phyloP scores from a whole-genome alignment of 768 basidiomycete genomes.

The Lentinula raphanica region DNA sequence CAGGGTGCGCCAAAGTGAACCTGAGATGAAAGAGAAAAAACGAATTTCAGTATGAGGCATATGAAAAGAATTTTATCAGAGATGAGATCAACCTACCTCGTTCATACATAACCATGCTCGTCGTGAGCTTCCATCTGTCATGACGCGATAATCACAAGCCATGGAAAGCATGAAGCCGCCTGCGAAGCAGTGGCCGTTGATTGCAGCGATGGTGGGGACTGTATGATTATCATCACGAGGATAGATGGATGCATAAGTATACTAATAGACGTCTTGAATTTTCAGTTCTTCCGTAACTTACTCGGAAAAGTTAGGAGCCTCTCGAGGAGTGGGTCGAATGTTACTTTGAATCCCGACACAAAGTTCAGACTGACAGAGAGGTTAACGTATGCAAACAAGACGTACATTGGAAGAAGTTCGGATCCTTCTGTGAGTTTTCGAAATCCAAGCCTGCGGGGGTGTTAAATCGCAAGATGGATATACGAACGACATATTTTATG shows the following conservation, averaged over 20 bases:
- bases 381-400: slow-evolving; percentile 6
- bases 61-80: background rate
- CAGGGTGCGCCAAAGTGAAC: slow-evolving; percentile 79
- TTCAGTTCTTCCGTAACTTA: slow-evolving; percentile 26
- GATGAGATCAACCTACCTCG: slow-evolving; percentile 63
- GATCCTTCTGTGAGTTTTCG: slow-evolving; percentile 42
- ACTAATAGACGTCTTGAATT: too few species aligned
- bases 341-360: slow-evolving; percentile 38
- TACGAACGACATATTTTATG: background rate
- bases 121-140: slow-evolving; percentile 74
- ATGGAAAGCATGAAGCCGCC: slow-evolving; percentile 77
- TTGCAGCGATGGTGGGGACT: slow-evolving; percentile 78
- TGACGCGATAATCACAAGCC: slow-evolving; percentile 83
- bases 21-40: slow-evolving; percentile 26
- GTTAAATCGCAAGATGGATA: background rate
- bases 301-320: slow-evolving; percentile 75
- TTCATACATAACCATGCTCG: slow-evolving; percentile 92
- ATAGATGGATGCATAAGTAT: background rate
- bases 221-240: background rate
- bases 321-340: slow-evolving; percentile 67
- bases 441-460: slow-evolving; percentile 55
- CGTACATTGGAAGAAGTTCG: slow-evolving; percentile 64
- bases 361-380: background rate
- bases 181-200: slow-evolving; percentile 85
- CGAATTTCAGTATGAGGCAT: background rate